A percentile compares a stretch with the other conserved stretches of the same genome.
Evolutionary conservation across 208 protist species (phyloP).

Genomic region (Porcisia deanei): DNA sequence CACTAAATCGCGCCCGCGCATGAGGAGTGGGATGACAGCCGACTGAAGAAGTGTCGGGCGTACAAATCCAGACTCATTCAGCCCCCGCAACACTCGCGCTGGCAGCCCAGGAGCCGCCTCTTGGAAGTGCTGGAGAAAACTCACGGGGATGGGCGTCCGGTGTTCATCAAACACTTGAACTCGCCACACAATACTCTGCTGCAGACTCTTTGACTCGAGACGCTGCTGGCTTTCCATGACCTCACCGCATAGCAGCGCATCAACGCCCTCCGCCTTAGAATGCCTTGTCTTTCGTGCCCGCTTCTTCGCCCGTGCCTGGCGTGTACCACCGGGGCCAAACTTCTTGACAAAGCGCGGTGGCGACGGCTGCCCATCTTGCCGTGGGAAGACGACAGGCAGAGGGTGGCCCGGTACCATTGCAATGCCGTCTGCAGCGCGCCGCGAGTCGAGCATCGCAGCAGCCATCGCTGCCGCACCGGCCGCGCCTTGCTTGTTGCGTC

Average conservation of each 20-base stretch:
- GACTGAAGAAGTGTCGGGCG: conserved; percentile 85
- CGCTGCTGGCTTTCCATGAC: conserved; percentile 45
- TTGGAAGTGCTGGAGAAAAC: conserved; percentile 47
- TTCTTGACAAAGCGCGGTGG: conserved; percentile 50
- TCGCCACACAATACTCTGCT: conserved; percentile 36
- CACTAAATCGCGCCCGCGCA: conserved; percentile 92
- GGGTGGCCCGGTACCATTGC: conserved; percentile 59
- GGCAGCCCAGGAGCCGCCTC: conserved; percentile 55
- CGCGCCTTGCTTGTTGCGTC: conserved; percentile 59
- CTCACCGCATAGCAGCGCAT: conserved; percentile 39
- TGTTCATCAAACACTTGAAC: conserved; percentile 70
- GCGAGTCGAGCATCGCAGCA: conserved; percentile 62
- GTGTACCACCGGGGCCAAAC: conserved; percentile 36
- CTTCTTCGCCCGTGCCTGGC: conserved; percentile 17
- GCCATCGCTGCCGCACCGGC: conserved; percentile 64
- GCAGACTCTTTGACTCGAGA: conserved; percentile 38
- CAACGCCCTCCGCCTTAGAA: conserved; percentile 20
- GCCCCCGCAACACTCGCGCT: conserved; percentile 33
- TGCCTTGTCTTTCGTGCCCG: conserved; percentile 23
- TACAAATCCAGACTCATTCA: conserved; percentile 43
- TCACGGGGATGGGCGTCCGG: conserved; percentile 27
- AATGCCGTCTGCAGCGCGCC: conserved; percentile 47
- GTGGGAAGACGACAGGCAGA: conserved; percentile 63
- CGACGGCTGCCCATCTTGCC: conserved; percentile 39
- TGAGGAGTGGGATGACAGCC: conserved; percentile 74